These are phyloP conservation scores for Carnegiea gigantea DNA, from an alignment of 179 eudicot species.

Conservation along the genomic window DNA sequence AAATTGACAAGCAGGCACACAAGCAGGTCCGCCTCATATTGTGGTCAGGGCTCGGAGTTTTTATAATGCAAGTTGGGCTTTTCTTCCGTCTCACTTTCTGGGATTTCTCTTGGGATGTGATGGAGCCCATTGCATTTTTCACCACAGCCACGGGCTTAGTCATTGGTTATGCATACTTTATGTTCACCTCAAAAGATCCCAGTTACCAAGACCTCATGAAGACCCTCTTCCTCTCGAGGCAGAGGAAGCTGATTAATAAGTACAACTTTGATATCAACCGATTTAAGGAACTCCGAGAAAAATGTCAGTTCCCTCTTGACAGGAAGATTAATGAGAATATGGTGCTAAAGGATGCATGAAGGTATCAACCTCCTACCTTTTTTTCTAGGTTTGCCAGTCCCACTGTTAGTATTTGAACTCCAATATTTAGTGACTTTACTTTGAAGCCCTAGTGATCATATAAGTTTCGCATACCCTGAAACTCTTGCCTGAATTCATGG, in stretches of 20 bases:
- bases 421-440: not conserved
- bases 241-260: slow-evolving; percentile 76
- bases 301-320: slow-evolving; percentile 54
- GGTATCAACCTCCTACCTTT: slow-evolving; percentile 22
- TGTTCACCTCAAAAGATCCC: slow-evolving; percentile 83
- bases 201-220: slow-evolving; percentile 78
- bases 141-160: slow-evolving; percentile 65
- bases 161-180: slow-evolving; percentile 76
- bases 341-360: slow-evolving; percentile 40
- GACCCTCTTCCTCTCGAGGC: slow-evolving; percentile 75
- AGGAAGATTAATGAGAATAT: slow-evolving; percentile 42
- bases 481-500: slow-evolving; percentile 6
- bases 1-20: slow-evolving; percentile 75
- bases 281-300: slow-evolving; percentile 60
- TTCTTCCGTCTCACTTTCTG: slow-evolving; percentile 92
- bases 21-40: slow-evolving; percentile 74
- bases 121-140: slow-evolving; percentile 94
- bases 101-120: slow-evolving; percentile 98
- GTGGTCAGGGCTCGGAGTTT: slow-evolving; percentile 72
- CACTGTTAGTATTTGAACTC: not conserved
- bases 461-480: not conserved
- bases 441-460: not conserved
- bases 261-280: slow-evolving; percentile 53
- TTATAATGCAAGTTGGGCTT: slow-evolving; percentile 55
- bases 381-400: not conserved